A percentile compares a stretch with the other conserved stretches of the same genome.
Conservation (phyloP, 768 basidiomycete genomes). For the Pleurotus citrinopileatus region DNA sequence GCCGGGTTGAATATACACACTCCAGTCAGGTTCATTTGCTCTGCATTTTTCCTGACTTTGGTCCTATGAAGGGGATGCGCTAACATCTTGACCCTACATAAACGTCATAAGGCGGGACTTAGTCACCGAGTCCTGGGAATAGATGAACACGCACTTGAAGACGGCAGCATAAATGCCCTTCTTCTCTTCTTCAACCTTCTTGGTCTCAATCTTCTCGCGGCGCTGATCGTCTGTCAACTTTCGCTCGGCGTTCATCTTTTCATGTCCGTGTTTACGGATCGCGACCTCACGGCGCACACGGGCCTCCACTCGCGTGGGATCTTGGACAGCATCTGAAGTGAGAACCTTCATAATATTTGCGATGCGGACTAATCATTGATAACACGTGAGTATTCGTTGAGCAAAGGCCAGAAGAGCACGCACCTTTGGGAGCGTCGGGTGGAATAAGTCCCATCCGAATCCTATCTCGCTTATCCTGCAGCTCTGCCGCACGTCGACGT, state of each 20-base stretch:
- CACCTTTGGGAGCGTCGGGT: conserved; percentile 93
- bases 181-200: conserved; percentile 86
- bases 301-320: conserved; percentile 96
- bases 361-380: conserved; percentile 69
- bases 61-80: conserved; percentile 92
- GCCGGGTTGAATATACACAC: conserved; percentile 87
- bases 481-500: conserved; percentile 78
- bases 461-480: conserved; percentile 93
- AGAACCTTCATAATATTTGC: conserved; percentile 97
- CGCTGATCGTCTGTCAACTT: conserved; percentile 91
- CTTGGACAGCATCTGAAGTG: conserved; percentile 94
- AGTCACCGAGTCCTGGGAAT: background rate
- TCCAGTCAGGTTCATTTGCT: conserved; percentile 85
- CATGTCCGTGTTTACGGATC: conserved; percentile 83
- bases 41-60: conserved; percentile 96
- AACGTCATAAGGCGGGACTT: background rate
- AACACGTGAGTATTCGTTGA: background rate
- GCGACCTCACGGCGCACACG: conserved; percentile 92
- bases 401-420: conserved; percentile 10
- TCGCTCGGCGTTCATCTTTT: conserved; percentile 90
- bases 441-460: conserved; percentile 95
- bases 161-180: conserved; percentile 80
- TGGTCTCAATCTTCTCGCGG: conserved; percentile 80
- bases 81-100: conserved; percentile 73
- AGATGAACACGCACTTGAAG: conserved; percentile 70